Evolutionary conservation across 225 moss, liverwort and hornwort genomes (phyloP).

Genomic region (Lunularia cruciata): DNA sequence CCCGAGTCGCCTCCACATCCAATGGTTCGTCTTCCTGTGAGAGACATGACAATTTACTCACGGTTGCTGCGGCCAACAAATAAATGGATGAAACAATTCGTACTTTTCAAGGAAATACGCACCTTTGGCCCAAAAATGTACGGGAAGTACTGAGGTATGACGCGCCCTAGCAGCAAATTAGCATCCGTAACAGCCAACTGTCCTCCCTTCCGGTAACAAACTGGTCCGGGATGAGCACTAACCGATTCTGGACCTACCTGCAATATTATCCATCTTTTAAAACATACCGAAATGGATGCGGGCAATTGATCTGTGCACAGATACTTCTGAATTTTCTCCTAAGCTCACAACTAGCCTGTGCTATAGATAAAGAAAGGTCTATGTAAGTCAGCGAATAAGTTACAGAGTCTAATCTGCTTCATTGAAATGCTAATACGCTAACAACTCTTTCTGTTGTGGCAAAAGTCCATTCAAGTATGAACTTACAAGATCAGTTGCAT

Average conservation of each 20-base stretch:
- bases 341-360: no score
- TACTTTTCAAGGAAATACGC: background rate
- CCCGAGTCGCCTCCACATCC: slow-evolving; percentile 65
- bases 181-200: slow-evolving; percentile 97
- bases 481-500: background rate
- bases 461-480: no score
- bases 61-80: background rate
- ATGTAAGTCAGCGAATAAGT: background rate
- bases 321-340: background rate
- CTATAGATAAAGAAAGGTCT: background rate
- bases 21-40: slow-evolving; percentile 79
- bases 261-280: slow-evolving; percentile 13
- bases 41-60: background rate
- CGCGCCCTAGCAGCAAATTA: slow-evolving; percentile 84
- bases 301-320: background rate
- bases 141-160: slow-evolving; percentile 94
- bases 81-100: background rate
- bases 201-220: slow-evolving; percentile 97
- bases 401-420: no score
- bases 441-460: no score
- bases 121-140: slow-evolving; percentile 81
- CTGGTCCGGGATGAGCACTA: slow-evolving; percentile 96
- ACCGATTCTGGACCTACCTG: slow-evolving; percentile 94
- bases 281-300: background rate
- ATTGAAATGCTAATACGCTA: background rate